Conservation (phyloP, 2,329 filamentous ascomycete genomes). For the Clarireedia hainanense region DNA sequence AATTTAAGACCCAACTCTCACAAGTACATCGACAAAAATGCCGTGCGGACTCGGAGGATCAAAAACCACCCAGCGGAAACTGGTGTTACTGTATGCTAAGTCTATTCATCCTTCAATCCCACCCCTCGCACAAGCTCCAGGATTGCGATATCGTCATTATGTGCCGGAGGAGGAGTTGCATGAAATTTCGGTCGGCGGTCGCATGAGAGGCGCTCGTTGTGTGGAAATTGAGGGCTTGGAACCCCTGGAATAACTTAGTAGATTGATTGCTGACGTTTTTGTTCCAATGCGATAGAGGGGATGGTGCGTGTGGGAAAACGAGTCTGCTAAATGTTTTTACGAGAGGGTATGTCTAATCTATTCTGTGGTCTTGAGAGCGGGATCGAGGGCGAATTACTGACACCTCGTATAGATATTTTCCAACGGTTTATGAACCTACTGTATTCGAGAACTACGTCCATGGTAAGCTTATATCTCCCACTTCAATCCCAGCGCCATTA, state of each 20-base stretch:
- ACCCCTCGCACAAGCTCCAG: too few species aligned
- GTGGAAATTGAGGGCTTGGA: neutral
- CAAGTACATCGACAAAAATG: slow-evolving; percentile 13
- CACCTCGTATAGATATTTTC: slow-evolving; percentile 65
- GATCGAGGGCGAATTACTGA: slow-evolving; percentile 13
- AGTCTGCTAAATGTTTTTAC: slow-evolving; percentile 97
- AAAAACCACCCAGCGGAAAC: slow-evolving; percentile 66
- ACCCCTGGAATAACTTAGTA: neutral
- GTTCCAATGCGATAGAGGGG: slow-evolving; percentile 53
- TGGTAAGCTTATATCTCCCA: slow-evolving; percentile 48
- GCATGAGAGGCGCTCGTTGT: neutral
- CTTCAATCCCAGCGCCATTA: neutral
- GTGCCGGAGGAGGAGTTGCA: neutral
- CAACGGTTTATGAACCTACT: slow-evolving; percentile 95
- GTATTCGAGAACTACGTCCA: slow-evolving; percentile 99
- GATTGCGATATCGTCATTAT: too few species aligned
- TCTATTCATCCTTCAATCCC: neutral
- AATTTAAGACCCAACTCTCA: neutral
- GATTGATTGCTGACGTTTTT: slow-evolving; percentile 9
- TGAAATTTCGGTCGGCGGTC: neutral
- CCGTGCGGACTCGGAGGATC: slow-evolving; percentile 38
- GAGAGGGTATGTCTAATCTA: slow-evolving; percentile 59
- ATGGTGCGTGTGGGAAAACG: slow-evolving; percentile 95
- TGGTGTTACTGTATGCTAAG: slow-evolving; percentile 57
- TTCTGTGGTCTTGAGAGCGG: neutral